Conservation (phyloP, 2,329 filamentous ascomycete genomes). For the Blumeria graminis region DNA sequence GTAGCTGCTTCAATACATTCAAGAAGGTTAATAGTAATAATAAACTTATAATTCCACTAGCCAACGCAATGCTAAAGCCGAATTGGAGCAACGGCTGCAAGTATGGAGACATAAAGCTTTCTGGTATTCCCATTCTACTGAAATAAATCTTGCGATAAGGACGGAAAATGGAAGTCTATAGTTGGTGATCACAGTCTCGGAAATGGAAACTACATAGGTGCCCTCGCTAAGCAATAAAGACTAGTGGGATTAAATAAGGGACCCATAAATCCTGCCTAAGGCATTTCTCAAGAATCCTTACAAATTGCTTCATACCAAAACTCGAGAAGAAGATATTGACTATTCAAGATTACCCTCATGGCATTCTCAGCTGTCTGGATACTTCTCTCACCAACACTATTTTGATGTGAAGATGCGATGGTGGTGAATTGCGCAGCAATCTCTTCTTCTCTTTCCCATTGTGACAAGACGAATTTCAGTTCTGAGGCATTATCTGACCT, state of each 20-base stretch:
- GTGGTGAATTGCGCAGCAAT: background rate
- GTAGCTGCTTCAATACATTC: conserved; percentile 59
- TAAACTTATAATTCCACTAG: conserved; percentile 13
- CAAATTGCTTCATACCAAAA: background rate
- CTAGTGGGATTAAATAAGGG: too few species aligned
- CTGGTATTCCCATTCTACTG: too few species aligned
- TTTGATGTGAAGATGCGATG: background rate
- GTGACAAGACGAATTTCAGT: background rate
- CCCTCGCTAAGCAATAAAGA: too few species aligned
- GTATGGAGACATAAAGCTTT: too few species aligned
- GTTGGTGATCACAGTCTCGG: too few species aligned
- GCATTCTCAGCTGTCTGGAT: background rate
- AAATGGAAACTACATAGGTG: too few species aligned
- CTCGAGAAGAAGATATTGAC: background rate
- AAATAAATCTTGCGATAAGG: too few species aligned
- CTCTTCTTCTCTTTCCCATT: background rate
- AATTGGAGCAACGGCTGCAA: too few species aligned
- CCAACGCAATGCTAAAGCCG: too few species aligned
- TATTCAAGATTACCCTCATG: background rate
- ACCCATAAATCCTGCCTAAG: too few species aligned
- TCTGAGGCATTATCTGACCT: background rate
- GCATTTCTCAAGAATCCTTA: too few species aligned
- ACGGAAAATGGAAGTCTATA: too few species aligned
- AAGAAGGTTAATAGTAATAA: conserved; percentile 36
- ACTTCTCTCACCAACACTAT: background rate